Evolutionary conservation across 2,329 filamentous ascomycete species (phyloP), one percentile per base, ranked within the genome.

Genomic region (Sporothrix pseudoabietina): DNA sequence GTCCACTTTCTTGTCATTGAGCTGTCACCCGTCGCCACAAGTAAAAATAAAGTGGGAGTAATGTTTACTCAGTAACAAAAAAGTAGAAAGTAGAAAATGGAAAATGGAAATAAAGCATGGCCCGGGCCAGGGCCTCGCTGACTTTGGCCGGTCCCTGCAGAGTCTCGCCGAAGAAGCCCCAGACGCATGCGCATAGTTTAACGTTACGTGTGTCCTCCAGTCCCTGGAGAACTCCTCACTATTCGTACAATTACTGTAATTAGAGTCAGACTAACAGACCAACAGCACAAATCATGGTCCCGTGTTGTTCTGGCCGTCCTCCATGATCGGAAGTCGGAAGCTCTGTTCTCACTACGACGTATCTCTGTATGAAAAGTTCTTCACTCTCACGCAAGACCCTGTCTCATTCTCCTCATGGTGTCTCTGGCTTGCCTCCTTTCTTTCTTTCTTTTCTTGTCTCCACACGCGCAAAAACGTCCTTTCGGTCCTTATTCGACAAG

Each of bases 111-210:
- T 44, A 4, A 26, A 63, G 9, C 10, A 22, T 35, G n/a, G 14
- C 3, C 14, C 14, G 14, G 12, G 44, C 44, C 44, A 49, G 59
- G 10, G 9, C 19, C 26, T 32, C 57, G n/a, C 59, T 63, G 32
- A 41, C 59, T 39, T 61, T 14, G 35, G 16, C n/a, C 39, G n/a
- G 59, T 19, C 44, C 39, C 59, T 63, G 59, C 59, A 63, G 59
- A 63, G 59, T 63, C 59, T 63, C 35, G 59, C 59, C 59, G 59
- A 63, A 63, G 35, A 63, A 63, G 59, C 59, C 35, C 59, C 59
- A 44, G 59, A n/a, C 35, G 59, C n/a, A 41, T 63, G 32, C n/a
- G 35, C n/a, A 39, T 22, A 22, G 32, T 22, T 63, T 63, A 41
- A 41, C 35, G 35, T 41, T 41, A 63, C 59, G 35, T 12, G 59